phyloP scores from a whole-genome alignment of 176 grass and related monocot genomes.

The Aegilops tauschii region DNA sequence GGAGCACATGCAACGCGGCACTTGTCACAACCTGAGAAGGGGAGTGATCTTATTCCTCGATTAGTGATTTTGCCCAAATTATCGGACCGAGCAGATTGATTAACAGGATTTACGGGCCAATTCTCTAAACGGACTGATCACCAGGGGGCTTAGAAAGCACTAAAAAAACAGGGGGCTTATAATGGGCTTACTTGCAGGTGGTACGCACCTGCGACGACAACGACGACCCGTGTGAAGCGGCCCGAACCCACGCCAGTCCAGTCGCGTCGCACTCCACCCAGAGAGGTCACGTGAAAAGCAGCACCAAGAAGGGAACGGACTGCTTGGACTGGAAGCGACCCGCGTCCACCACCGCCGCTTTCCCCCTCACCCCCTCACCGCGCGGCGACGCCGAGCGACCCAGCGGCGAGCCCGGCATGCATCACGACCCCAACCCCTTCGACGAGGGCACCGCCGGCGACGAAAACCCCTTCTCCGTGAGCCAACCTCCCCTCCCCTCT shows the following conservation, averaged over 20 bases:
- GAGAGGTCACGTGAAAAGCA: conserved; percentile 24
- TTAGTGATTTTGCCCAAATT: no score
- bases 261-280: conserved; percentile 6
- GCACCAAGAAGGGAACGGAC: background rate
- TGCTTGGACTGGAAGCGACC: conserved; percentile 39
- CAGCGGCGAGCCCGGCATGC: conserved; percentile 33
- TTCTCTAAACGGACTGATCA: no score
- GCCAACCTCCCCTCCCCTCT: background rate
- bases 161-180: no score
- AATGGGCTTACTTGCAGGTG: background rate
- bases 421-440: conserved; percentile 88
- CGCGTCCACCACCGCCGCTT: conserved; percentile 30
- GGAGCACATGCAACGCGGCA: no score
- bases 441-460: conserved; percentile 53
- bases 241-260: background rate
- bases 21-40: no score
- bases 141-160: no score
- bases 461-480: conserved; percentile 67
- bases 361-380: background rate
- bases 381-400: conserved; percentile 16
- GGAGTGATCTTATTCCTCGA: no score
- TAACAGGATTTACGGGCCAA: no score
- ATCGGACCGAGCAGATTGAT: no score
- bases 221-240: background rate
- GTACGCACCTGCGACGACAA: background rate